Percentiles rank a stretch among this genome's conserved stretches.
phyloP scores from a whole-genome alignment of 805 yeast species.

The Phaffomyces antillensis region DNA sequence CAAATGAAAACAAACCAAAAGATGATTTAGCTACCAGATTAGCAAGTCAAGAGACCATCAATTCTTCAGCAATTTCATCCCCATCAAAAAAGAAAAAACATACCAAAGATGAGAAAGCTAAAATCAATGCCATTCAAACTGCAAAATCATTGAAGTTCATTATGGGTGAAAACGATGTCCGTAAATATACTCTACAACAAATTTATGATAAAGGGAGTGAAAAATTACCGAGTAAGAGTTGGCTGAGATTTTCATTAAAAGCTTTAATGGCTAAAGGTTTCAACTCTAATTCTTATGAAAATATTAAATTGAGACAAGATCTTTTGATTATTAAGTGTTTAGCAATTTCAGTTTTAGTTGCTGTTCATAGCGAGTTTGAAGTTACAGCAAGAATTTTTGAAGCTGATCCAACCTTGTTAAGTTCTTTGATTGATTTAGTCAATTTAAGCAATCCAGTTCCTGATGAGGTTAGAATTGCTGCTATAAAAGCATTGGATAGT shows the following conservation, averaged over 20 bases:
- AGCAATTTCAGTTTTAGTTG: constrained; percentile 58
- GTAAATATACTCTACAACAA: constrained; percentile 49
- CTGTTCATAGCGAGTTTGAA: constrained; percentile 48
- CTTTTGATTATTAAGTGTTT: constrained; percentile 58
- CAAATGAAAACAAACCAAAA: not conserved
- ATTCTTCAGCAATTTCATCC: constrained; percentile 8
- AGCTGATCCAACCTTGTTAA: constrained; percentile 62
- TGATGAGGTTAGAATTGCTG: constrained; percentile 45
- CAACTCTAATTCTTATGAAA: constrained; percentile 45
- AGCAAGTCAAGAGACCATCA: constrained; percentile 3
- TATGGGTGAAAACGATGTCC: constrained; percentile 50
- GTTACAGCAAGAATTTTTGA: constrained; percentile 64
- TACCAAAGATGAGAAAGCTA: constrained; percentile 6
- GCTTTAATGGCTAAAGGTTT: constrained; percentile 70
- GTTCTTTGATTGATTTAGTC: constrained; percentile 64
- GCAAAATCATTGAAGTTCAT: constrained; percentile 43
- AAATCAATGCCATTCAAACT: constrained; percentile 9
- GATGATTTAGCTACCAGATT: constrained; percentile 10
- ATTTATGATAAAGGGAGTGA: constrained; percentile 54
- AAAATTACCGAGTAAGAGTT: constrained; percentile 51
- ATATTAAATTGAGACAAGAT: constrained; percentile 47
- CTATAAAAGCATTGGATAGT: constrained; percentile 61
- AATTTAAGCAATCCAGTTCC: constrained; percentile 57
- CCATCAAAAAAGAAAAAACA: constrained; percentile 18
- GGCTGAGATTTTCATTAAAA: constrained; percentile 56